Conservation (phyloP, 441 rosid species). For the Croton laevigatus region DNA sequence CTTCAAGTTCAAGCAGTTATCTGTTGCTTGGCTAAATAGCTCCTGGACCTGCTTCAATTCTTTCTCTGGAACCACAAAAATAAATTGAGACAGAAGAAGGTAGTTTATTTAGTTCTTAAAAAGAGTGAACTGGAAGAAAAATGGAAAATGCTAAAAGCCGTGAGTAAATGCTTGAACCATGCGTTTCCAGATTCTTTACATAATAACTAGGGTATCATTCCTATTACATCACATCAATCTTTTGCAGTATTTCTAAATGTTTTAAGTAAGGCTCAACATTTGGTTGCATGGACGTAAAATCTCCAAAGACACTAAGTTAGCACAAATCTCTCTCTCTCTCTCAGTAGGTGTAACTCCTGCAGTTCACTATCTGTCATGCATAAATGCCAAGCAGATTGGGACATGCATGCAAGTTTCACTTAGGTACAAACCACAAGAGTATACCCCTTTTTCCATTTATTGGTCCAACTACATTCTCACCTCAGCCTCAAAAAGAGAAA, state of each 20-base stretch:
- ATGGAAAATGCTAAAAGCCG: neutral
- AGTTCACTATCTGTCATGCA: neutral
- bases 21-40: constrained; percentile 75
- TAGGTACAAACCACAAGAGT: neutral
- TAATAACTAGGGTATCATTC: neutral
- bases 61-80: constrained; percentile 46
- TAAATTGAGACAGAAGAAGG: constrained; percentile 5
- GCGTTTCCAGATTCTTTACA: neutral
- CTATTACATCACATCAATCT: neutral
- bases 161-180: neutral
- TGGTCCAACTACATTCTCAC: neutral
- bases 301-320: neutral
- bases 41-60: constrained; percentile 83
- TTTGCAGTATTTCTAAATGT: neutral
- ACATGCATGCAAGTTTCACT: neutral
- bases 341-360: neutral
- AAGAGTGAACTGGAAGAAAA: neutral
- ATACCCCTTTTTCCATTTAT: neutral
- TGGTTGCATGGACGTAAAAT: neutral
- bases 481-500: neutral
- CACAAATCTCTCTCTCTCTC: neutral
- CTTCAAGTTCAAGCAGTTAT: constrained; percentile 85
- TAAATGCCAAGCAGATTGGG: neutral
- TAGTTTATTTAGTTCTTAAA: neutral
- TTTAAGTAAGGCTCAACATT: neutral